phyloP scores from a whole-genome alignment of 192 early-diverging fungal genomes.

The Umbelopsis ramanniana region DNA sequence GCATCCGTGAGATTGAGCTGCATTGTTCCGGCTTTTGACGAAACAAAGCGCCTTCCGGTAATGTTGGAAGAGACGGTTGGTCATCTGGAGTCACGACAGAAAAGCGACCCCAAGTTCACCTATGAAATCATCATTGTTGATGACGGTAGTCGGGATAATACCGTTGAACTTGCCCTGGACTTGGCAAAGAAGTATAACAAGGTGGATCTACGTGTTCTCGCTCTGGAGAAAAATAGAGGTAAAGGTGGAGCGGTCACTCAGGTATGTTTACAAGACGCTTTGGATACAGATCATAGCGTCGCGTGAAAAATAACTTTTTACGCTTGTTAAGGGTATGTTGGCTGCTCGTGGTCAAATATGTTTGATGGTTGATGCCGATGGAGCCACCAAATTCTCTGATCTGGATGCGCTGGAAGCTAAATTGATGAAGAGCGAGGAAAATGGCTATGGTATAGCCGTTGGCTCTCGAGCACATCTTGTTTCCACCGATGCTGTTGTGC shows the following conservation, averaged over 20 bases:
- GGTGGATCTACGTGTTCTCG: slow-evolving; percentile 72
- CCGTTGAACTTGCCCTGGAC: slow-evolving; percentile 66
- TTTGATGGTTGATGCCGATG: slow-evolving; percentile 96
- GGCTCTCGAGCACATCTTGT: slow-evolving; percentile 95
- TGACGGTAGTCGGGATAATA: slow-evolving; percentile 87
- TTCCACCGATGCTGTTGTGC: slow-evolving; percentile 78
- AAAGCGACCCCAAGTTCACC: slow-evolving; percentile 48
- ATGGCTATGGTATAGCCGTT: slow-evolving; percentile 73
- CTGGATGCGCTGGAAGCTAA: slow-evolving; percentile 61
- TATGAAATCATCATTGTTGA: slow-evolving; percentile 94
- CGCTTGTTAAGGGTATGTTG: slow-evolving; percentile 73
- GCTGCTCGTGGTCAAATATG: slow-evolving; percentile 72
- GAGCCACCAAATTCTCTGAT: slow-evolving; percentile 91
- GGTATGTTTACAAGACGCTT: slow-evolving; percentile 41
- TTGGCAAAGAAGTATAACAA: slow-evolving; percentile 61
- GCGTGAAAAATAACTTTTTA: not conserved
- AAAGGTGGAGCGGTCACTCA: slow-evolving; percentile 94
- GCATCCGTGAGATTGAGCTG: slow-evolving; percentile 68
- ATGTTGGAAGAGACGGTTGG: slow-evolving; percentile 84
- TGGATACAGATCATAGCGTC: not conserved
- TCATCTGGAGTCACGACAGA: slow-evolving; percentile 60
- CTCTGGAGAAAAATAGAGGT: slow-evolving; percentile 82
- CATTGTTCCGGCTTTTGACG: slow-evolving; percentile 93
- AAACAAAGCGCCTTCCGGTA: slow-evolving; percentile 77
- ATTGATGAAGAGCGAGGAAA: slow-evolving; percentile 43